Percentiles rank a stretch among this genome's conserved stretches.
These are phyloP conservation scores for Cercospora citrullina DNA, from an alignment of 2,329 filamentous ascomycete species.

Conservation along the genomic window DNA sequence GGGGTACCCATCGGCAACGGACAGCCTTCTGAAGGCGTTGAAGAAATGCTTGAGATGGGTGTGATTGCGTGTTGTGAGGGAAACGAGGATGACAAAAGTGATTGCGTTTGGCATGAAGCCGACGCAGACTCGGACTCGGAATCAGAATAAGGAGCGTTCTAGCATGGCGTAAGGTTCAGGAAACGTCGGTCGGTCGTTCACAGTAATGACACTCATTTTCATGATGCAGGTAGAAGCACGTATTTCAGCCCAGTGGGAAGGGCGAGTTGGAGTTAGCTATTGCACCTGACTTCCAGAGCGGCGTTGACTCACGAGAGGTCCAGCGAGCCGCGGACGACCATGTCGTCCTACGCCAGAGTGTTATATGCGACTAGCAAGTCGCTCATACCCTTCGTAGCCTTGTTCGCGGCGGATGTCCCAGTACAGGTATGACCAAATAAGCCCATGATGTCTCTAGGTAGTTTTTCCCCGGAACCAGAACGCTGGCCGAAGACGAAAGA, in stretches of 20 bases:
- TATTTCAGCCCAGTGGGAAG: background rate
- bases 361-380: background rate
- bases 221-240: background rate
- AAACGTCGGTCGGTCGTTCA: background rate
- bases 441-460: background rate
- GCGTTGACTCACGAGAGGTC: background rate
- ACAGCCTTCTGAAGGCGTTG: background rate
- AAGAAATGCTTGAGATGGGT: background rate
- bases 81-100: background rate
- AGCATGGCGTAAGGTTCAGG: background rate
- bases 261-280: background rate
- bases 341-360: background rate
- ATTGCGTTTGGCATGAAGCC: background rate
- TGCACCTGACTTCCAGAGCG: background rate
- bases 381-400: background rate
- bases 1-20: background rate
- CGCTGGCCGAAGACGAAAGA: background rate
- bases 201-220: background rate
- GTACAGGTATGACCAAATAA: background rate
- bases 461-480: background rate
- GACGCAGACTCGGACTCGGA: background rate
- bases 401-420: background rate
- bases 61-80: background rate
- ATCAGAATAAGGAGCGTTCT: background rate
- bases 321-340: background rate